Conservation (phyloP, 2,329 filamentous ascomycete genomes). For the Neonectria neomacrospora region DNA sequence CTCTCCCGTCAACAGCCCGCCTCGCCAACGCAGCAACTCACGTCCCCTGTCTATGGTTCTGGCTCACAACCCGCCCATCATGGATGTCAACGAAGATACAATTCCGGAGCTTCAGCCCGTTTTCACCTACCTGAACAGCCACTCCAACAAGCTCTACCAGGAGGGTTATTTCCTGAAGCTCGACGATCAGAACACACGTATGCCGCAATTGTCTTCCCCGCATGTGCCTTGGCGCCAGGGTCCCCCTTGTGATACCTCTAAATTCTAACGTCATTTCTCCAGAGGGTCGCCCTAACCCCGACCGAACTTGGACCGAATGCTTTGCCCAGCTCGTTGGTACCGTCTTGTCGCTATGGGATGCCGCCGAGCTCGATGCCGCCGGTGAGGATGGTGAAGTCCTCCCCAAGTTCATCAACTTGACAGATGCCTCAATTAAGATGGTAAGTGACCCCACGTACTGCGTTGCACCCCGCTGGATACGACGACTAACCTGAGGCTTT, state of each 20-base stretch:
- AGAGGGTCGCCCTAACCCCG: slow-evolving; percentile 88
- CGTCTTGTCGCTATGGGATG: slow-evolving; percentile 95
- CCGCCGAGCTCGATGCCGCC: slow-evolving; percentile 87
- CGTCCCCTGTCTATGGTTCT: slow-evolving; percentile 88
- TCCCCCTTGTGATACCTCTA: slow-evolving; percentile 19
- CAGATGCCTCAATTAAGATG: slow-evolving; percentile 98
- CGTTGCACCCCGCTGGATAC: slow-evolving; percentile 2
- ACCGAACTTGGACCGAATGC: slow-evolving; percentile 94
- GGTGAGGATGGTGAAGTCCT: slow-evolving; percentile 86
- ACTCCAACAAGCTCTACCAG: slow-evolving; percentile 96
- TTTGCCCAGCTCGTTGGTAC: slow-evolving; percentile 97
- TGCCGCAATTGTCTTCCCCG: slow-evolving; percentile 46
- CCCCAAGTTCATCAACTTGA: slow-evolving; percentile 94
- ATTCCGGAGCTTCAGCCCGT: slow-evolving; percentile 94
- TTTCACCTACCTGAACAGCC: slow-evolving; percentile 92
- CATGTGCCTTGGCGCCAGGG: slow-evolving; percentile 27
- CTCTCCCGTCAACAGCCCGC: slow-evolving; percentile 56
- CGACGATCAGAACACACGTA: slow-evolving; percentile 92
- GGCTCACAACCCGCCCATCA: slow-evolving; percentile 84
- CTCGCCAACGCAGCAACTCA: slow-evolving; percentile 63
- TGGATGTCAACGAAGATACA: slow-evolving; percentile 87
- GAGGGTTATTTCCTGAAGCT: slow-evolving; percentile 98
- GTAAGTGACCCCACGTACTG: slow-evolving; percentile 60
- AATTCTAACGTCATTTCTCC: slow-evolving; percentile 26
- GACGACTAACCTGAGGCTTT: slow-evolving; percentile 29